phyloP scores from a whole-genome alignment of 1,284 basidiomycete species.

The Wallemia ichthyophaga region DNA sequence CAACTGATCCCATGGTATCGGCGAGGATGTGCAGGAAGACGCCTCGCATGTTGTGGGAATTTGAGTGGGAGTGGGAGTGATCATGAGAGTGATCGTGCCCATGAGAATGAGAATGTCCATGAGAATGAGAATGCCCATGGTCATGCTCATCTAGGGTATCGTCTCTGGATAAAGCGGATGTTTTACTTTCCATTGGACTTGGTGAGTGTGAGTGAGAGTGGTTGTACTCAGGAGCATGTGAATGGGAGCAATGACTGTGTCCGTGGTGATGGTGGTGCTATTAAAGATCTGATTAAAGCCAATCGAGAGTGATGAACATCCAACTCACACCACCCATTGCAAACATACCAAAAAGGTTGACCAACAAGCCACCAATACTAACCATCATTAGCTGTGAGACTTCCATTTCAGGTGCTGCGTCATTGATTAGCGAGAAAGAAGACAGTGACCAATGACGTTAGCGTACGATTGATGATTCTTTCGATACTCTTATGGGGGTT shows the following conservation, averaged over 20 bases:
- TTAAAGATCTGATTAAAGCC: not conserved
- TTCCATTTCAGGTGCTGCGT: slow-evolving; percentile 55
- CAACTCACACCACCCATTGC: slow-evolving; percentile 50
- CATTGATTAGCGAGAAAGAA: not conserved
- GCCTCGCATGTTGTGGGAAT: slow-evolving; percentile 67
- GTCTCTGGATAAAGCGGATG: too few species aligned
- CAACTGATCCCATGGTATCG: slow-evolving; percentile 45
- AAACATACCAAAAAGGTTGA: slow-evolving; percentile 97
- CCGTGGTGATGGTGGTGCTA: slow-evolving; percentile 33
- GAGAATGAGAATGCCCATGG: slow-evolving; percentile 7
- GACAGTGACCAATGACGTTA: not conserved
- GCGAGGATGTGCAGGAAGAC: slow-evolving; percentile 43
- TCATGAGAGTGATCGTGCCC: slow-evolving; percentile 8
- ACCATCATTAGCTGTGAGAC: slow-evolving; percentile 75
- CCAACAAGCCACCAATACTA: slow-evolving; percentile 56
- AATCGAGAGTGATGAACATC: not conserved
- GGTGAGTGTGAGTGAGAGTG: slow-evolving; percentile 4
- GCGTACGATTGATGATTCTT: not conserved
- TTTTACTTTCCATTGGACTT: not conserved
- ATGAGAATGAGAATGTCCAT: slow-evolving; percentile 6
- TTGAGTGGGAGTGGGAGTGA: not conserved
- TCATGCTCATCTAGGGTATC: slow-evolving; percentile 7
- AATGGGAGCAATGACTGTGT: slow-evolving; percentile 17
- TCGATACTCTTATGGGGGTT: not conserved
- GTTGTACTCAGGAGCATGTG: slow-evolving; percentile 8